These are phyloP conservation scores for Apiotrichum siamense DNA, from an alignment of 1,284 basidiomycete species.

Conservation along the genomic window DNA sequence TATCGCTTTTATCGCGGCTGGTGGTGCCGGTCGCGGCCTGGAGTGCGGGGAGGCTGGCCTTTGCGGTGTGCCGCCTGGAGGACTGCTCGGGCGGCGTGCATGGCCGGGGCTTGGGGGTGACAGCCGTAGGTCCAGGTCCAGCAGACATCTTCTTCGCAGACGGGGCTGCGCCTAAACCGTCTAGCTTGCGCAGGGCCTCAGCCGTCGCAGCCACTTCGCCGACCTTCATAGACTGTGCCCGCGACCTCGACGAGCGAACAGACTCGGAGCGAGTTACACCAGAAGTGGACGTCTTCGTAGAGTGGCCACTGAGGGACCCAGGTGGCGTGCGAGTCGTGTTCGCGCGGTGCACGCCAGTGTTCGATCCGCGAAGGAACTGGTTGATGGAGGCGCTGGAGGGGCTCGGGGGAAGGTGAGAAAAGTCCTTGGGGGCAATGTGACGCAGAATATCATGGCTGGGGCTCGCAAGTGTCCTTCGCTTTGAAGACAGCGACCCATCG, in stretches of 20 bases:
- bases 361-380: slow-evolving; percentile 64
- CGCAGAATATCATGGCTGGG: slow-evolving; percentile 49
- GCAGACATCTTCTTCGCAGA: slow-evolving; percentile 40
- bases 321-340: slow-evolving; percentile 32
- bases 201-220: slow-evolving; percentile 69
- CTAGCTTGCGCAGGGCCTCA: slow-evolving; percentile 86
- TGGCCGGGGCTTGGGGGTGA: slow-evolving; percentile 52
- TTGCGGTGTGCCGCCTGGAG: slow-evolving; percentile 1
- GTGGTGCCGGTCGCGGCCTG: too few species aligned
- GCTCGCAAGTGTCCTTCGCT: slow-evolving; percentile 16
- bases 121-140: slow-evolving; percentile 45
- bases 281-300: slow-evolving; percentile 1
- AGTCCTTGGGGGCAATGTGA: slow-evolving; percentile 55
- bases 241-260: slow-evolving; percentile 8
- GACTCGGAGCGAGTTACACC: slow-evolving; percentile 13
- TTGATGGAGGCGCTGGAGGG: slow-evolving; percentile 77
- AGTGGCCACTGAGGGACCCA: slow-evolving; percentile 36
- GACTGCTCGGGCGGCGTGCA: slow-evolving; percentile 56
- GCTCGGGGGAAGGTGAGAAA: slow-evolving; percentile 79
- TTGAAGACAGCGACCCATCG: background rate
- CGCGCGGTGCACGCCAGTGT: slow-evolving; percentile 30
- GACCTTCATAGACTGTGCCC: slow-evolving; percentile 17
- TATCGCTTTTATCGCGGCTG: slow-evolving; percentile 4
- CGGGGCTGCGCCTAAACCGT: slow-evolving; percentile 74
- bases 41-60: slow-evolving; percentile 8